Conservation (phyloP, 2,329 filamentous ascomycete species). For the Ascochyta koolunga region DNA sequence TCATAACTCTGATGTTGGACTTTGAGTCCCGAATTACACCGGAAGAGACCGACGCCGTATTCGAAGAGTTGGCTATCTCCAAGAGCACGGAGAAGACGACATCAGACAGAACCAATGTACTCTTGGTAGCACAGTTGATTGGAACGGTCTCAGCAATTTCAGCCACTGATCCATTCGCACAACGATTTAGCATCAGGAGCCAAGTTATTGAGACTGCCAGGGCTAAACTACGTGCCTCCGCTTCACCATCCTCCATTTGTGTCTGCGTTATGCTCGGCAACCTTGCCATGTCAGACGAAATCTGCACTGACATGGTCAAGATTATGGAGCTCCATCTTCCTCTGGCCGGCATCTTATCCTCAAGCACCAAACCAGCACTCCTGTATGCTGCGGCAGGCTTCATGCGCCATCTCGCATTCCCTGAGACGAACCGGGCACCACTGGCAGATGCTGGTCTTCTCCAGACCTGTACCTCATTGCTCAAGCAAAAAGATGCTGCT, state of each 20-base stretch:
- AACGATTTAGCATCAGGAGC: slow-evolving; percentile 32
- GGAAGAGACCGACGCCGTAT: slow-evolving; percentile 35
- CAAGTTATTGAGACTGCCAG: slow-evolving; percentile 36
- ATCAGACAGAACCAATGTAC: slow-evolving; percentile 30
- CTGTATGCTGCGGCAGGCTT: slow-evolving; percentile 46
- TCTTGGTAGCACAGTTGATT: slow-evolving; percentile 41
- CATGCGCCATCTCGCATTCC: slow-evolving; percentile 46
- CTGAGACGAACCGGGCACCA: slow-evolving; percentile 36
- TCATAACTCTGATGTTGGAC: slow-evolving; percentile 40
- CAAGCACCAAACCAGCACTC: slow-evolving; percentile 35
- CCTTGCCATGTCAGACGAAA: slow-evolving; percentile 44
- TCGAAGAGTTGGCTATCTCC: slow-evolving; percentile 36
- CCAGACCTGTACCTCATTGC: slow-evolving; percentile 37
- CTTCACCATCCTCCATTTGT: slow-evolving; percentile 39
- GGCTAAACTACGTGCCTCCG: slow-evolving; percentile 29
- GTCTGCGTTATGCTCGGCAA: slow-evolving; percentile 49
- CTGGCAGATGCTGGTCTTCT: slow-evolving; percentile 42
- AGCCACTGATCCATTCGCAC: slow-evolving; percentile 42
- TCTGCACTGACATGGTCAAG: slow-evolving; percentile 44
- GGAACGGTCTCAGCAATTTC: slow-evolving; percentile 42
- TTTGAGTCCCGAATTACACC: slow-evolving; percentile 37
- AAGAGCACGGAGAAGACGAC: slow-evolving; percentile 29
- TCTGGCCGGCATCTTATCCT: slow-evolving; percentile 36
- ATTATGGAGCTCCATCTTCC: slow-evolving; percentile 39
- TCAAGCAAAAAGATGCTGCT: slow-evolving; percentile 36